Conservation (phyloP, 495 filamentous ascomycete genomes). For the Tuber indicum region DNA sequence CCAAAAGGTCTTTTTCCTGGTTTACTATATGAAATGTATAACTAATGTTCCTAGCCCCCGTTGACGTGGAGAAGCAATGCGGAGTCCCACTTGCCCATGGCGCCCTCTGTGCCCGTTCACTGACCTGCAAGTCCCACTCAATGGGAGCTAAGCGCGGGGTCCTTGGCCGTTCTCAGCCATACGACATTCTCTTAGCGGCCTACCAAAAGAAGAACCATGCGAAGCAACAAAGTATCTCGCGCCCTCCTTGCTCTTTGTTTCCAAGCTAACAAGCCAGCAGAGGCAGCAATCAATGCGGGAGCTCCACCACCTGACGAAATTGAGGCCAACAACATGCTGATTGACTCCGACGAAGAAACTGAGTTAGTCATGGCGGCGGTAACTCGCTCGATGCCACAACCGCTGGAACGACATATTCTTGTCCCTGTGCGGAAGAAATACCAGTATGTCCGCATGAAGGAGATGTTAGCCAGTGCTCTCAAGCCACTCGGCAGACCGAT, state of each 20-base stretch:
- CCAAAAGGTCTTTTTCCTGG: constrained; percentile 59
- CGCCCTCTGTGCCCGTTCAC: constrained; percentile 77
- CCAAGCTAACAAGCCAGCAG: constrained; percentile 48
- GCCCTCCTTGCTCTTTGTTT: constrained; percentile 13
- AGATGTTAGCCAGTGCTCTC: constrained; percentile 74
- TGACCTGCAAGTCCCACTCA: constrained; percentile 93
- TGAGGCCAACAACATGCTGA: constrained; percentile 60
- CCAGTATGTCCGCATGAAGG: constrained; percentile 75
- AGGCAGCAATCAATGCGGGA: constrained; percentile 88
- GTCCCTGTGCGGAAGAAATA: constrained; percentile 67
- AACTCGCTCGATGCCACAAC: constrained; percentile 63
- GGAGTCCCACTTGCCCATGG: constrained; percentile 70
- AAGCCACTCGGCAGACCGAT: constrained; percentile 35
- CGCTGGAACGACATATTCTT: constrained; percentile 60
- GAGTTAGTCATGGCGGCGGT: constrained; percentile 81
- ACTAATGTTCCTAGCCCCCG: constrained; percentile 54
- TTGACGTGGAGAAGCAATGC: constrained; percentile 96
- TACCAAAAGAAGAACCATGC: constrained; percentile 99
- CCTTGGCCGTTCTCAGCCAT: constrained; percentile 81
- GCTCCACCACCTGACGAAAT: constrained; percentile 86
- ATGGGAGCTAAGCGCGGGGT: constrained; percentile 95
- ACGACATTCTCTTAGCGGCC: constrained; percentile 84
- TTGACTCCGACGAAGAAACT: constrained; percentile 91
- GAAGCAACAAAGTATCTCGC: constrained; percentile 73
- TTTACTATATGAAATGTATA: constrained; percentile 5